Base-by-base conservation (phyloP, 768 basidiomycete species). In the Lepiota venenata region DNA sequence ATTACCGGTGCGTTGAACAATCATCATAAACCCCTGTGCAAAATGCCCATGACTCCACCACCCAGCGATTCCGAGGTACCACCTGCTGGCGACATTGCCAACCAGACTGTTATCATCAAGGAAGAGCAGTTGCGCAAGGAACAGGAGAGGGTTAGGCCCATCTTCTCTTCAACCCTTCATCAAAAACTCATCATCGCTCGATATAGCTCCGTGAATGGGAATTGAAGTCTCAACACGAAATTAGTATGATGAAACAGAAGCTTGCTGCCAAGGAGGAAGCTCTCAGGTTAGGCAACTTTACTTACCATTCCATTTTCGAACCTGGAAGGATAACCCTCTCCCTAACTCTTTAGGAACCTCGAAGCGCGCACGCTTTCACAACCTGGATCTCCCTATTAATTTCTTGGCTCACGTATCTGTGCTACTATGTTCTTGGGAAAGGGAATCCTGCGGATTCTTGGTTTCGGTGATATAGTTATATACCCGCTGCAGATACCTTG, bases 81-180 rank as follows among this genome's bases (percentile, higher is more conserved):
- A 55, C 75, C 85, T 10, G 89, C 93, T n/a, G 89, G 91, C 61
- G 91, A 93, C 60, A 77, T 95, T 48, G 91, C 88, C 11, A 88
- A 81, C 56, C 92, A 95, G 70, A 85, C 84, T 58, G 89, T 92
- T 37, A 80, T 88, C 52, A 78, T 93, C 74, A 93, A 93, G 75
- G 92, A 94, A 69, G 91, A 95, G 64, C 91, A 93, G 66, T 83
- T 95, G 39, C 82, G 90, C 54, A 76, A 85, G 59, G 93, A 93
- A 66, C 89, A 91, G 66, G 90, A 93, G 75, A 91, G 91, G 76
- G 82, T 83, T 20, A 39, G 64, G 11, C 5, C 16, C 21, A 18
- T 14, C 47, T 49, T 58, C 5, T 35, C 16, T 35, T 35, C 18
- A 44, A 20, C 20, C 15, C 16, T 27, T 25, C 25, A 12, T 8